Base-by-base conservation (phyloP, 352 stramenopile genomes). In the Ophiocytium majus region DNA sequence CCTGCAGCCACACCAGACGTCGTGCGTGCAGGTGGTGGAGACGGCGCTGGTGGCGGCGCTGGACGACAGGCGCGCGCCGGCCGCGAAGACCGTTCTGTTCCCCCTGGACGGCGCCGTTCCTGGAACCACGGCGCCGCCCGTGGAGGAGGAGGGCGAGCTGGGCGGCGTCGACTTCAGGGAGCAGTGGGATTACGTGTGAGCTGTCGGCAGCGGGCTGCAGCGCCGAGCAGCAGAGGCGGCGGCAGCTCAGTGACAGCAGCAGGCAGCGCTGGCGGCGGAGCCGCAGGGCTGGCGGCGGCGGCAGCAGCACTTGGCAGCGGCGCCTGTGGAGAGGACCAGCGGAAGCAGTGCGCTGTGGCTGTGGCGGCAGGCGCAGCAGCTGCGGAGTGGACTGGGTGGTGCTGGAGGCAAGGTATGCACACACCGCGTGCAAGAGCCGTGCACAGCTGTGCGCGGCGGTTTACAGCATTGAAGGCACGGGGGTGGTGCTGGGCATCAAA, bases 81-180 rank as follows among this genome's bases (percentile, higher is more conserved):
- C 66, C 35, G 66, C 32, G 66, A 35, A 17, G 5, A 14, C 5
- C 35, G 66, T 43, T n/a, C n/a, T n/a, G n/a, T n/a, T n/a, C n/a
- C n/a, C n/a, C n/a, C n/a, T n/a, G n/a, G n/a, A n/a, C 28, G 28
- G 57, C 28, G 57, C 23, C 23, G 23, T 71, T 28, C 19, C 57
- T 80, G 80, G 50, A 81, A 35, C 17, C 37, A 49, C 57, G 36
- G 33, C 57, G 14, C 23, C 50, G 33, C 19, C 57, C 57, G 57
- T 34, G 31, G 63, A 43, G 31, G 83, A 85, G 33, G 79, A 80
- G 17, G 80, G 82, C 32, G 80, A 34, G 23, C 66, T 85, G 17
- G 76, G 78, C 31, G 83, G 85, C 36, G 50, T 87, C 17, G 83
- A 87, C 78, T 87, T 87, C 33, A 36, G 83, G 34, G 63, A 87